Conservation (phyloP, 257 asterid species). For the Scutellaria galericulata region DNA sequence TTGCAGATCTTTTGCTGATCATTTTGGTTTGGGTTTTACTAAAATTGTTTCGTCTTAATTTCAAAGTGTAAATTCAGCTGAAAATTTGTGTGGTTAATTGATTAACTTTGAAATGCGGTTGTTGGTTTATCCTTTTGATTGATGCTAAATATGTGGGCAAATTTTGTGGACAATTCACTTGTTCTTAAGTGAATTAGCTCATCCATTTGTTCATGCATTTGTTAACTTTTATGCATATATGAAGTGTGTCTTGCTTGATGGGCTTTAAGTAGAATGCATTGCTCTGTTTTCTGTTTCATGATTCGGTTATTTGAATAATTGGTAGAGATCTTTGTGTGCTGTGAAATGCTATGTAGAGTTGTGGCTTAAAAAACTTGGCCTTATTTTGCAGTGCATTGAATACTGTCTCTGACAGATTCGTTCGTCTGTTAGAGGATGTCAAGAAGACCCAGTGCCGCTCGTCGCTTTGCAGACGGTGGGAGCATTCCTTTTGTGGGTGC, state of each 20-base stretch:
- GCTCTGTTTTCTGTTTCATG: constrained; percentile 12
- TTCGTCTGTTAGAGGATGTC: constrained; percentile 58
- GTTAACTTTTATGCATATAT: neutral
- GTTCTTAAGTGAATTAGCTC: constrained; percentile 11
- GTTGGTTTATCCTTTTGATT: constrained; percentile 25
- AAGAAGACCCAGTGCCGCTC: constrained; percentile 75
- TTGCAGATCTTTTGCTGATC: constrained; percentile 10
- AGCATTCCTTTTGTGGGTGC: constrained; percentile 76
- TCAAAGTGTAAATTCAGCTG: neutral
- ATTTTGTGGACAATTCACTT: constrained; percentile 9
- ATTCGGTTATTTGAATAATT: neutral
- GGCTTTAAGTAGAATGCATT: constrained; percentile 10
- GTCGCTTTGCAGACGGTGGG: constrained; percentile 72
- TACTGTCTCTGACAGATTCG: constrained; percentile 34
- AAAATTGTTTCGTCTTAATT: constrained; percentile 4
- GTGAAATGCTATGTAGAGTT: neutral
- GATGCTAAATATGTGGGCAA: constrained; percentile 15
- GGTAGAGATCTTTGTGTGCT: constrained; percentile 15
- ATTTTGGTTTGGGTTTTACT: neutral
- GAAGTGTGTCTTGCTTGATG: constrained; percentile 13
- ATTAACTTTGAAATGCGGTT: neutral
- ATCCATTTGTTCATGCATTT: constrained; percentile 14
- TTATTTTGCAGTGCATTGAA: constrained; percentile 27
- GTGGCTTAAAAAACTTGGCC: constrained; percentile 5
- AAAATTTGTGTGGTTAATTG: neutral